Evolutionary conservation across 2,329 filamentous ascomycete species (phyloP).

Genomic region (Claviceps maximensis): DNA sequence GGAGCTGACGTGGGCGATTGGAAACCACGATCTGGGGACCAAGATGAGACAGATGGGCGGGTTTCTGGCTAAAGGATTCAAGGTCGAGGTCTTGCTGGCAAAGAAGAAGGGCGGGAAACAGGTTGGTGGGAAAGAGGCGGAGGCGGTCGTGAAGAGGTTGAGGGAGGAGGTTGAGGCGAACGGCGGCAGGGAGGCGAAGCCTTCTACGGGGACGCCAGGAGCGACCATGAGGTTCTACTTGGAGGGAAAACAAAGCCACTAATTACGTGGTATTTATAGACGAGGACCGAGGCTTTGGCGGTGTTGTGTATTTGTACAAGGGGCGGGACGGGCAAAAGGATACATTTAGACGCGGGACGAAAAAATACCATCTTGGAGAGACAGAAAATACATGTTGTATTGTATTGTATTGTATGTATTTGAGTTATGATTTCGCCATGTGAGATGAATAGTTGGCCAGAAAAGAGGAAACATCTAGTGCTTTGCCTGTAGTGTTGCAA

Average conservation of each 20-base stretch:
- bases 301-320: no score
- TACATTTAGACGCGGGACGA: no score
- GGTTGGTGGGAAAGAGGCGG: constrained; percentile 47
- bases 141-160: constrained; percentile 36
- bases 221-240: constrained; percentile 29
- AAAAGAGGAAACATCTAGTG: neutral
- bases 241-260: constrained; percentile 19
- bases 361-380: no score
- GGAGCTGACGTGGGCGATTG: constrained; percentile 87
- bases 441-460: neutral
- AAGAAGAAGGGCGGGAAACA: constrained; percentile 47
- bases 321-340: no score
- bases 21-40: constrained; percentile 58
- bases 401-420: neutral
- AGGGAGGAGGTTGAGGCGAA: constrained; percentile 20
- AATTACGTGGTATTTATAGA: no score
- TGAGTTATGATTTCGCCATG: neutral
- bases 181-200: constrained; percentile 31
- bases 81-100: constrained; percentile 62
- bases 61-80: constrained; percentile 63
- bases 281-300: no score
- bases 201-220: constrained; percentile 30
- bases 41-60: constrained; percentile 50
- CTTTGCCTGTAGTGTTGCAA: neutral
- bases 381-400: neutral